phyloP scores from a whole-genome alignment of 2,329 filamentous ascomycete species.

The Coniella vitis region DNA sequence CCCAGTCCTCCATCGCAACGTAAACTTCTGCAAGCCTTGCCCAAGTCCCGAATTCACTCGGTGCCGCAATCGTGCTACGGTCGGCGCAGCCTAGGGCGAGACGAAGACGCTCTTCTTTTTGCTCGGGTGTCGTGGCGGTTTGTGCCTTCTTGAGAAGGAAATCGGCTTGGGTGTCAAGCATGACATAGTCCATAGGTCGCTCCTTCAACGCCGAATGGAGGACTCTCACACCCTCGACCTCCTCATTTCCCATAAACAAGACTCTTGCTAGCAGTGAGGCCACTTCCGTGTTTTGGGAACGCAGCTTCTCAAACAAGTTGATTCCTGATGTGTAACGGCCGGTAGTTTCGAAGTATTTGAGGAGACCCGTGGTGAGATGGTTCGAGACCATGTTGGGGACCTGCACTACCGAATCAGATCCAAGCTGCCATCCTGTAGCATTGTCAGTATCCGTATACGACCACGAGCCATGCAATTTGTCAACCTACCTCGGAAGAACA shows the following conservation, averaged over 20 bases:
- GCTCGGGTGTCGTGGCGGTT: conserved; percentile 44
- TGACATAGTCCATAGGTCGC: conserved; percentile 93
- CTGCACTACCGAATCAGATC: conserved; percentile 94
- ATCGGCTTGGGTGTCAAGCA: conserved; percentile 88
- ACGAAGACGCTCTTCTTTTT: conserved; percentile 62
- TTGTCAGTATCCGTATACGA: conserved; percentile 9
- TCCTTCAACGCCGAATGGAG: conserved; percentile 85
- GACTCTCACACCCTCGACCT: conserved; percentile 87
- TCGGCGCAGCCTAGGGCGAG: conserved; percentile 92
- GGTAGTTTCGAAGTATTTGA: conserved; percentile 93
- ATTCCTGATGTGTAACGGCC: conserved; percentile 92
- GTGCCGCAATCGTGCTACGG: conserved; percentile 87
- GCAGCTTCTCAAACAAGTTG: conserved; percentile 94
- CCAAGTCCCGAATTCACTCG: conserved; percentile 97
- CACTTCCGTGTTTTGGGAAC: conserved; percentile 84
- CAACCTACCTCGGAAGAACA: conserved; percentile 79
- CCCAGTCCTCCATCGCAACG: conserved; percentile 90
- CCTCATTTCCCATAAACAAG: conserved; percentile 89
- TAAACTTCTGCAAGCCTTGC: conserved; percentile 90
- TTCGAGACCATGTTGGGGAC: conserved; percentile 96
- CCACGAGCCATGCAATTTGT: too few relatives aligned
- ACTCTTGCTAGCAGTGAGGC: conserved; percentile 88
- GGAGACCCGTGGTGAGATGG: conserved; percentile 84
- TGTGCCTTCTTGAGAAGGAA: conserved; percentile 82
- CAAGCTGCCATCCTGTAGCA: conserved; percentile 75